A percentile compares a stretch with the other conserved stretches of the same genome.
phyloP scores from a whole-genome alignment of 106 monocot genomes.

The Triglochin maritima region DNA sequence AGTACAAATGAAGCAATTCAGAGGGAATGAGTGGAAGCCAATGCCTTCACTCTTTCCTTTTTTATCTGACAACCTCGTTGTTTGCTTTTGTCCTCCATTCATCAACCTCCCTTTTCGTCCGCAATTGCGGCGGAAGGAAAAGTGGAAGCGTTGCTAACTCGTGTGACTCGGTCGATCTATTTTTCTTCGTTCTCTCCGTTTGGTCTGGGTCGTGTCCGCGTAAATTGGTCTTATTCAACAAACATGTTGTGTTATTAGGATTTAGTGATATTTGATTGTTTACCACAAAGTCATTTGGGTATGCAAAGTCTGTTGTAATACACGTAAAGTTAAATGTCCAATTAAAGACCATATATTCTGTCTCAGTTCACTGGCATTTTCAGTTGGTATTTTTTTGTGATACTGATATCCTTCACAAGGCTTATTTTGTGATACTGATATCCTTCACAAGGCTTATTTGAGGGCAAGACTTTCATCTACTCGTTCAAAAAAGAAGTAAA shows the following conservation, averaged over 20 bases:
- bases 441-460: too few relatives aligned
- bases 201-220: too few relatives aligned
- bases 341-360: background rate
- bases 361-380: too few relatives aligned
- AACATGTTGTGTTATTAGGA: too few relatives aligned
- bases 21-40: background rate
- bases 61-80: background rate
- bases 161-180: background rate
- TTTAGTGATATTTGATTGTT: too few relatives aligned
- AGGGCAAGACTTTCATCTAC: too few relatives aligned
- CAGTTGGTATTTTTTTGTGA: too few relatives aligned
- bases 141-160: constrained; percentile 14
- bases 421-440: too few relatives aligned
- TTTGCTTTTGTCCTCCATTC: constrained; percentile 4
- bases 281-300: background rate
- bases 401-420: too few relatives aligned
- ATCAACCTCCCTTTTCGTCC: constrained; percentile 11
- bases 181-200: background rate
- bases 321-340: background rate
- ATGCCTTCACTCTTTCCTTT: background rate
- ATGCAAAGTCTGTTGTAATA: background rate
- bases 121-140: background rate
- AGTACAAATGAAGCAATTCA: background rate
- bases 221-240: too few relatives aligned
- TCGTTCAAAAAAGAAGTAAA: too few relatives aligned